phyloP scores from a whole-genome alignment of 768 basidiomycete species.

The Trametes gibbosa region DNA sequence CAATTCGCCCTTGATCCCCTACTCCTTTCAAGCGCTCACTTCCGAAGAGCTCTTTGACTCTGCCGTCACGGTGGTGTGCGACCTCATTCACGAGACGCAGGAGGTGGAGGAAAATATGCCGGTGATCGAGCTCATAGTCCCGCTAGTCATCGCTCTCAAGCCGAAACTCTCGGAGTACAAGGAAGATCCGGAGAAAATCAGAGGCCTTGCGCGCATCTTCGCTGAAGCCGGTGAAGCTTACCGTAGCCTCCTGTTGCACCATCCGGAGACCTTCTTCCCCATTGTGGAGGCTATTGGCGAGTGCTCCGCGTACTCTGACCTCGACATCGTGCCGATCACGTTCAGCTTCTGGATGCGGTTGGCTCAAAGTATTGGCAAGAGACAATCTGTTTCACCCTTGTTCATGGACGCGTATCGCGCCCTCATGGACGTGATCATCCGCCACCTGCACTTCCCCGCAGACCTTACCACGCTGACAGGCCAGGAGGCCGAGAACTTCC shows the following conservation, averaged over 20 bases:
- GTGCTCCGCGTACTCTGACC: slow-evolving; percentile 88
- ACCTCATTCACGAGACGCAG: slow-evolving; percentile 96
- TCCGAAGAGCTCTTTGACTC: slow-evolving; percentile 89
- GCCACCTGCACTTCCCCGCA: slow-evolving; percentile 86
- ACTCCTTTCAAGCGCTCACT: slow-evolving; percentile 78
- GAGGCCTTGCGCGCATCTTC: slow-evolving; percentile 88
- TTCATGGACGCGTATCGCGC: slow-evolving; percentile 81
- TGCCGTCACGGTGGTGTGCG: slow-evolving; percentile 89
- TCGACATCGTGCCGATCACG: slow-evolving; percentile 96
- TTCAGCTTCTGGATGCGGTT: slow-evolving; percentile 99
- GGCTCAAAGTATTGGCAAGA: slow-evolving; percentile 84
- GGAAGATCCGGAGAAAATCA: slow-evolving; percentile 85
- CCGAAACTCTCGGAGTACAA: slow-evolving; percentile 54
- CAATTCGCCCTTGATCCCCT: slow-evolving; percentile 75
- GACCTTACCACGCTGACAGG: slow-evolving; percentile 63
- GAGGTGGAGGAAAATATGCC: slow-evolving; percentile 93
- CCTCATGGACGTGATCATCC: slow-evolving; percentile 83
- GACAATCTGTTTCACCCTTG: slow-evolving; percentile 63
- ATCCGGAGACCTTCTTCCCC: slow-evolving; percentile 90
- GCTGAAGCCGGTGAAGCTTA: slow-evolving; percentile 99
- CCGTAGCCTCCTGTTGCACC: slow-evolving; percentile 80
- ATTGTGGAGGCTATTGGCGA: slow-evolving; percentile 92
- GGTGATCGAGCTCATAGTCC: slow-evolving; percentile 85
- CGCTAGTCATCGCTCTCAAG: slow-evolving; percentile 74
- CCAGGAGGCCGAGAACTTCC: slow-evolving; percentile 92